Base-by-base conservation (phyloP, 768 basidiomycete genomes). In the Auriscalpium vulgare region DNA sequence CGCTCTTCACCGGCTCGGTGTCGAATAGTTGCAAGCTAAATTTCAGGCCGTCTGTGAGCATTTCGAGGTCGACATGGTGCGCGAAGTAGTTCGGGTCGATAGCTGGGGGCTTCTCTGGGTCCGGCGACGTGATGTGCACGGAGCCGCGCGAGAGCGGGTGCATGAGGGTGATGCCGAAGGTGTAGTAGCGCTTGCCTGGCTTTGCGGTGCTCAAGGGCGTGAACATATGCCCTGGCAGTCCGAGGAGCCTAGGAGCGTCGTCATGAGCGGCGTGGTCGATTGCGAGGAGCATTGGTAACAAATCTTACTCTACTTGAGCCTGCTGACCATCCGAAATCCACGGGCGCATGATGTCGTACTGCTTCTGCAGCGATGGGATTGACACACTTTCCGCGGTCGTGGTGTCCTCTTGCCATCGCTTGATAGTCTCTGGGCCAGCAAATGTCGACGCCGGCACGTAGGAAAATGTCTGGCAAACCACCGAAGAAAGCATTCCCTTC, bases 111-210 rank as follows among this genome's bases (percentile, higher is more conserved):
- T 66, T 63, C 56, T 75, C 74, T 6, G 76, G 69, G 61, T 73
- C 67, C 14, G 71, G 66, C 8, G 76, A 74, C 44, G 65, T 71
- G 59, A 79, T 71, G 47, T 75, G 70, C 49, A 80, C 69, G 2
- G 67, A 72, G 17, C 80, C 81, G 38, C 78, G 72, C 21, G 77
- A 77, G 48, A 76, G 62, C 2, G 76, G 77, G 59, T 76, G 77
- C 38, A 77, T 66, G 34, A 74, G 69, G 19, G 68, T 67, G 14
- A 68, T 56, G 10, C 66, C 67, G 55, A 73, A 63, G n/a, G 71
- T 69, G n/a, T 68, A 59, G 51, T 72, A 73, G 38, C 68, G 69
- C 2, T 66, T 68, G 53, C 71, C 70, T 8, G 64, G 57, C 38
- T 65, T 58, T 21, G 70, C 68, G n/a, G 58, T 52, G 1, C 52